Evolutionary conservation across 257 asterid species (phyloP).

Genomic region (Plectranthus barbatus): DNA sequence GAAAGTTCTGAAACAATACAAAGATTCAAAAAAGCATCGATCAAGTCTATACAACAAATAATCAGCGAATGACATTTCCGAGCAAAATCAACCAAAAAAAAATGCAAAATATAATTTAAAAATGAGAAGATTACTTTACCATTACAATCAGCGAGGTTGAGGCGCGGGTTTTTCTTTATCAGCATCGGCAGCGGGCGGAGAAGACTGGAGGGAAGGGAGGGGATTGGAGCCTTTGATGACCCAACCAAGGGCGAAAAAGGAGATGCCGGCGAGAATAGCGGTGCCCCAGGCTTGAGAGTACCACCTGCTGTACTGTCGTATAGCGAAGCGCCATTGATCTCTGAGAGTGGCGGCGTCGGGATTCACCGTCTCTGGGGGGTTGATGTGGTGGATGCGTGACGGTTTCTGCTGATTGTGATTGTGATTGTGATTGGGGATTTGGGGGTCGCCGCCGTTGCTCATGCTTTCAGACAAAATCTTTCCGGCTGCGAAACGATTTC

Average conservation of each 20-base stretch:
- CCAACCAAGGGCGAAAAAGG: slow-evolving; percentile 96
- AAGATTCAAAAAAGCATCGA: too few relatives aligned
- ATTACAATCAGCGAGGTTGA: slow-evolving; percentile 21
- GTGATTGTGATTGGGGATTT: too few relatives aligned
- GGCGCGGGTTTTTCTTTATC: slow-evolving; percentile 10
- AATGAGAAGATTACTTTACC: slow-evolving; percentile 1
- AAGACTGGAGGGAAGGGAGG: too few relatives aligned
- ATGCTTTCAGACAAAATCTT: too few relatives aligned
- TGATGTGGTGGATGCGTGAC: slow-evolving; percentile 26
- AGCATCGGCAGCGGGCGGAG: not conserved
- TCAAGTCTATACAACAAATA: too few relatives aligned
- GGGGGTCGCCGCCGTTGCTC: slow-evolving; percentile 34
- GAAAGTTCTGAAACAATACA: too few relatives aligned
- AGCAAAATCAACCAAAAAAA: not conserved
- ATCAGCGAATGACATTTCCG: not conserved
- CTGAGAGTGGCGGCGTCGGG: slow-evolving; percentile 81
- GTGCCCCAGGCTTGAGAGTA: slow-evolving; percentile 97
- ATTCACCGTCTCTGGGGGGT: slow-evolving; percentile 58
- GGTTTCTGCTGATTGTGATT: too few relatives aligned
- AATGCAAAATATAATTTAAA: not conserved
- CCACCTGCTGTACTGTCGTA: slow-evolving; percentile 79
- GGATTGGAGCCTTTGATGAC: slow-evolving; percentile 79
- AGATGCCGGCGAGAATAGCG: slow-evolving; percentile 79
- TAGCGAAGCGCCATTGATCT: slow-evolving; percentile 84
- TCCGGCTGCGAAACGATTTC: too few relatives aligned